Conservation (phyloP, 345 rosid species). For the Eucalyptus virginea region DNA sequence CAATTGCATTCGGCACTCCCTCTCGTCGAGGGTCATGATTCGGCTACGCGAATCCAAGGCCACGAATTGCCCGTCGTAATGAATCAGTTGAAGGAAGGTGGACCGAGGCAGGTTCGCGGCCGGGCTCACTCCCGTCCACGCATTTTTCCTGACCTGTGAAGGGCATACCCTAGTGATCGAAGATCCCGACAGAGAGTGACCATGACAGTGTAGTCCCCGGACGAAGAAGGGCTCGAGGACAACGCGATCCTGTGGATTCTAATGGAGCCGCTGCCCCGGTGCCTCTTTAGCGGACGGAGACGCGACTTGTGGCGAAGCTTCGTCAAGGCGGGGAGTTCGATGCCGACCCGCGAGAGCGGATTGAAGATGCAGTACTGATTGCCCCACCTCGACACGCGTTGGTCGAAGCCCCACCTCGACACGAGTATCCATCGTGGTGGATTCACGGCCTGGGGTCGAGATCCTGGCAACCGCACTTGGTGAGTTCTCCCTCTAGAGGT, state of each 20-base stretch:
- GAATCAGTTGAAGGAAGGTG: background rate
- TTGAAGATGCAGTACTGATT: background rate
- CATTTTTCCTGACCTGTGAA: background rate
- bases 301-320: background rate
- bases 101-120: background rate
- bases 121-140: background rate
- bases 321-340: background rate
- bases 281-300: background rate
- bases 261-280: rapidly evolving
- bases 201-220: background rate
- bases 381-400: background rate
- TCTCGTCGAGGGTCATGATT: background rate
- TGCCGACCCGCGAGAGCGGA: background rate
- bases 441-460: background rate
- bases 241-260: background rate
- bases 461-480: background rate
- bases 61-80: background rate
- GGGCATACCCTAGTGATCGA: background rate
- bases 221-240: background rate
- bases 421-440: background rate
- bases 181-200: background rate
- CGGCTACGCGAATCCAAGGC: background rate
- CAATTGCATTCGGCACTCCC: background rate
- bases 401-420: background rate
- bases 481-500: background rate